Base-by-base conservation (phyloP, 768 basidiomycete genomes). In the Russula brevipes region DNA sequence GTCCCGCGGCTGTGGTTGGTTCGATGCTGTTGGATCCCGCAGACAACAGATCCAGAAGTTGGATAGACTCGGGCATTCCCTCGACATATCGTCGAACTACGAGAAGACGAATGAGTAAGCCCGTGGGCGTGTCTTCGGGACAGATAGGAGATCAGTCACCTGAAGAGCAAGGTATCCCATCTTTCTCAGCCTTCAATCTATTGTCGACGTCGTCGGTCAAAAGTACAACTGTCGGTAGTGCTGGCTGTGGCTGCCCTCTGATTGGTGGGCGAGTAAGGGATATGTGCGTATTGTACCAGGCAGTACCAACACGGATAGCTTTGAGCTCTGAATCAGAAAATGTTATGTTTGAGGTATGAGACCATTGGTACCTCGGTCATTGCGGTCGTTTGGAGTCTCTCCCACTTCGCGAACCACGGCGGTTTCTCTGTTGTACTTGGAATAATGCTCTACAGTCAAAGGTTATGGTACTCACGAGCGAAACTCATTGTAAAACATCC, bases 121-220 rank as follows among this genome's bases (percentile, higher is more conserved):
- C 31, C 14, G 12, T 12, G 24, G 31, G 6, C 14, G 65, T 16
- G 4, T 10, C 11, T 17, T 31, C 24, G 51, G 54, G 19, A 57
- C 0, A 10, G 19, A 12, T 16, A 39, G 44, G 24, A 24, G 24
- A 24, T 17, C 66, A 73, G 50, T 64, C 41, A 91, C 91, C 86
- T 66, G 91, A 88, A 44, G 81, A 72, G 46, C 81, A 80, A 0
- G 78, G 70, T 35, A 94, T 81, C 5, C 84, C 85, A 17, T 85
- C 81, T 12, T 78, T 76, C 66, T 85, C 80, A 2, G 94, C 94
- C 66, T 88, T 88, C 68, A 81, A 78, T 62, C 89, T 77, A 73
- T 97, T 97, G 1, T 85, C 89, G 33, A 81, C 85, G 71, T 99
- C 97, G 72, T 98, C 92, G 0, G 94, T 94, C 65, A 99, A 77